Percentiles rank a stretch among this genome's conserved stretches.
These are phyloP conservation scores for Fusarium odoratissimum DNA, from an alignment of 2,329 filamentous ascomycete species.

Conservation along the genomic window DNA sequence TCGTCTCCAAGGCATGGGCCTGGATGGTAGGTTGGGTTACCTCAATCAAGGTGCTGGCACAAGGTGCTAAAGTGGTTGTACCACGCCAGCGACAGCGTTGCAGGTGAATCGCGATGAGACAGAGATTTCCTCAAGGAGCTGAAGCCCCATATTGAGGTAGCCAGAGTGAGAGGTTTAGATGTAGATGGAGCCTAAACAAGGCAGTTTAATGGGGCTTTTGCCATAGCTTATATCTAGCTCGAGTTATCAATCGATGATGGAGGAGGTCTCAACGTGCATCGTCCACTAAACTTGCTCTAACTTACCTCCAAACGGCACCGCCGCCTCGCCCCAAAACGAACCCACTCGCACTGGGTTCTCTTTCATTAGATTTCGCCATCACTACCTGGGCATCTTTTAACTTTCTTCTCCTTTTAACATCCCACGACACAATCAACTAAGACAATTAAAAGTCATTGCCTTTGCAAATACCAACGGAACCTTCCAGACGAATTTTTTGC, in stretches of 20 bases:
- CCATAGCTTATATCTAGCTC: conserved; percentile 28
- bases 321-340: conserved; percentile 35
- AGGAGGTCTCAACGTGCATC: conserved; percentile 25
- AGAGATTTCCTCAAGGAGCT: conserved; percentile 27
- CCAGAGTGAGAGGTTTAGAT: conserved; percentile 3
- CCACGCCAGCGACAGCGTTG: conserved; percentile 9
- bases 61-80: conserved; percentile 13
- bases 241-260: conserved; percentile 39
- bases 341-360: conserved; percentile 23
- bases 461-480: neutral
- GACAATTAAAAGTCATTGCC: conserved; percentile 19
- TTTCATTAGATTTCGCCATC: conserved; percentile 31
- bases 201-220: conserved; percentile 21
- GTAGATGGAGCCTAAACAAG: conserved; percentile 24
- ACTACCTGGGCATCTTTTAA: neutral
- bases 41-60: conserved; percentile 26
- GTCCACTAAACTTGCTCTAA: conserved; percentile 21
- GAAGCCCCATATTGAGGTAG: conserved; percentile 29
- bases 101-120: conserved; percentile 4
- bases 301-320: conserved; percentile 19
- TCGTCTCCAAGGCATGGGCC: neutral
- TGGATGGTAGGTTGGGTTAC: conserved; percentile 23
- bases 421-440: neutral
- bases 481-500: neutral
- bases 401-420: conserved; percentile 6